phyloP scores from a whole-genome alignment of 768 basidiomycete genomes.

The Russula griseocarnosa region DNA sequence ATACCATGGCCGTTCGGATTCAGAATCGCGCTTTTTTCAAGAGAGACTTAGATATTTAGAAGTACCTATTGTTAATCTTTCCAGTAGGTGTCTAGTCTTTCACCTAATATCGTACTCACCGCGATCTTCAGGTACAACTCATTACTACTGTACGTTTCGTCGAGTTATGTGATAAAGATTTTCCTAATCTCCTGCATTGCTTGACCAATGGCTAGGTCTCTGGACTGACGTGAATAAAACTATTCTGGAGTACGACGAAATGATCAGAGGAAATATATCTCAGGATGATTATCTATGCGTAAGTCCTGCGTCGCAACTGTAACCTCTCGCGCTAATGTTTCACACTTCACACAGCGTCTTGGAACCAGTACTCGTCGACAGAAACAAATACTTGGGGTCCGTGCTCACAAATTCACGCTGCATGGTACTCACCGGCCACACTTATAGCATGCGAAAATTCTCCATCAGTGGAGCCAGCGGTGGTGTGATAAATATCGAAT shows the following conservation, averaged over 20 bases:
- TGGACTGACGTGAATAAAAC: not conserved
- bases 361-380: not conserved
- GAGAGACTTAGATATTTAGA: slow-evolving; percentile 13
- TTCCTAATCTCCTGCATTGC: not conserved
- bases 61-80: not conserved
- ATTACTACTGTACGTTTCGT: slow-evolving; percentile 3
- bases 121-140: not conserved
- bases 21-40: not conserved
- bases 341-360: not conserved
- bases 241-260: not conserved
- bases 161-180: not conserved
- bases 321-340: not conserved
- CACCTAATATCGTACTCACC: not conserved
- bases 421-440: not conserved
- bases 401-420: not conserved
- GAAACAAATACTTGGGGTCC: not conserved
- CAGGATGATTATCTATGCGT: slow-evolving; percentile 12
- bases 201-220: slow-evolving; percentile 12
- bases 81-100: not conserved
- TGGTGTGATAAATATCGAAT: slow-evolving; percentile 8
- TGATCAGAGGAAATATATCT: not conserved
- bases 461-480: not conserved
- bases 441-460: slow-evolving; percentile 12
- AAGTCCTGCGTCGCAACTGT: not conserved
- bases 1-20: too few species aligned